A percentile compares a stretch with the other conserved stretches of the same genome.
These are phyloP conservation scores for Amylostereum areolatum DNA, from an alignment of 1,284 basidiomycete genomes.

Conservation along the genomic window DNA sequence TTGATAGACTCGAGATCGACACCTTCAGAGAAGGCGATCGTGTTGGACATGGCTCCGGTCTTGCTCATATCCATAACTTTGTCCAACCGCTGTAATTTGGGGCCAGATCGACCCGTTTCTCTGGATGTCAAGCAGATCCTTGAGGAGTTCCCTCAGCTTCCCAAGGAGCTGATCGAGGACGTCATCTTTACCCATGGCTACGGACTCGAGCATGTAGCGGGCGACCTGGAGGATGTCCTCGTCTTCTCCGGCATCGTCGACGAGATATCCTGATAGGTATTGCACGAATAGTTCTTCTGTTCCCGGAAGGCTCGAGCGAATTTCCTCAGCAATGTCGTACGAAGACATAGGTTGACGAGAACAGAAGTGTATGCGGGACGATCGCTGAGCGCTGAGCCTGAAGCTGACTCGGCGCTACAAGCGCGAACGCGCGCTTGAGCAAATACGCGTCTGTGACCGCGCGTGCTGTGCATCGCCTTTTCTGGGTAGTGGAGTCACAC, in stretches of 20 bases:
- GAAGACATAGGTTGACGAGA: constrained; percentile 37
- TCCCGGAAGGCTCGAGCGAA: constrained; percentile 75
- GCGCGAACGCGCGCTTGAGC: too few species aligned
- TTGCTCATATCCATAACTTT: constrained; percentile 95
- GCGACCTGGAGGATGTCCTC: constrained; percentile 83
- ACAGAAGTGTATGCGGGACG: too few species aligned
- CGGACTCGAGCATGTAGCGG: constrained; percentile 68
- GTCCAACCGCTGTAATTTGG: constrained; percentile 75
- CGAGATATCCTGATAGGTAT: constrained; percentile 87
- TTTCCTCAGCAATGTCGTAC: constrained; percentile 72
- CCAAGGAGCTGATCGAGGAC: constrained; percentile 62
- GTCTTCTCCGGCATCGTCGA: constrained; percentile 91
- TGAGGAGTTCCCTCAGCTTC: constrained; percentile 59
- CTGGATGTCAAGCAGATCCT: constrained; percentile 55
- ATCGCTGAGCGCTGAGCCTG: too few species aligned
- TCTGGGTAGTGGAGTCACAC: too few species aligned
- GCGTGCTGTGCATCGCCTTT: too few species aligned
- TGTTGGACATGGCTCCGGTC: constrained; percentile 74
- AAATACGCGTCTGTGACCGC: too few species aligned
- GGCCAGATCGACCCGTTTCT: constrained; percentile 47
- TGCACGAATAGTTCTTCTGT: constrained; percentile 92
- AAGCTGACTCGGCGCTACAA: too few species aligned
- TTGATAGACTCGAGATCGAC: constrained; percentile 93
- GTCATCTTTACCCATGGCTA: constrained; percentile 50
- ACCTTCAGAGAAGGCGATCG: constrained; percentile 79